Conservation (phyloP, 768 basidiomycete genomes). For the Cubamyces lactineus region DNA sequence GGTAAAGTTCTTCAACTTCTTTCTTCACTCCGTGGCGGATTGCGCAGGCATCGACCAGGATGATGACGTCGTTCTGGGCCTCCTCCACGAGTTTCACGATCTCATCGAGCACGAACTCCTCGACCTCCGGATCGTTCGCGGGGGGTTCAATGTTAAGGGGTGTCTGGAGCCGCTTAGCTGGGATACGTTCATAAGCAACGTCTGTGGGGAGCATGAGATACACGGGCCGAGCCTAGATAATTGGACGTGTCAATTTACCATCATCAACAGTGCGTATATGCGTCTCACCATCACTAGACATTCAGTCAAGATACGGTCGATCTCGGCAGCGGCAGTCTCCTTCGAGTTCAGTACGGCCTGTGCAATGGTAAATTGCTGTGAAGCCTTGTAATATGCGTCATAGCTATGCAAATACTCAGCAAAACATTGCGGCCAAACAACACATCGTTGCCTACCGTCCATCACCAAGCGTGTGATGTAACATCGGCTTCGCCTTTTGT, state of each 20-base stretch:
- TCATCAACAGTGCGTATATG: not conserved
- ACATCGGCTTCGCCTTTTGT: constrained; percentile 69
- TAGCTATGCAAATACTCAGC: constrained; percentile 38
- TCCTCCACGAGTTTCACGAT: constrained; percentile 66
- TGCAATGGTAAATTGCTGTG: constrained; percentile 72
- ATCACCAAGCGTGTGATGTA: constrained; percentile 90
- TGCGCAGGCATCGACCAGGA: constrained; percentile 83
- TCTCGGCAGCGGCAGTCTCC: constrained; percentile 61
- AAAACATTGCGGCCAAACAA: too few relatives aligned
- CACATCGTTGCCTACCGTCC: constrained; percentile 52
- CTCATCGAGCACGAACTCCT: constrained; percentile 72
- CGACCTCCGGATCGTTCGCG: constrained; percentile 57
- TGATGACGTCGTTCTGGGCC: constrained; percentile 64
- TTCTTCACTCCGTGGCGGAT: constrained; percentile 68
- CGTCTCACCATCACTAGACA: constrained; percentile 58
- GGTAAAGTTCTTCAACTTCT: constrained; percentile 64
- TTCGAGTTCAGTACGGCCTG: constrained; percentile 62
- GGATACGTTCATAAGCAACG: constrained; percentile 69
- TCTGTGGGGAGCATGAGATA: constrained; percentile 90
- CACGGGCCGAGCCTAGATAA: constrained; percentile 74
- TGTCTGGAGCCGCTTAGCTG: constrained; percentile 61
- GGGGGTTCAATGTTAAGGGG: constrained; percentile 56
- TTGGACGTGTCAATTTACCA: not conserved
- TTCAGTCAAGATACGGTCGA: constrained; percentile 77
- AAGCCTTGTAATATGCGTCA: constrained; percentile 77